Percentiles rank a stretch among this genome's conserved stretches.
Conservation (phyloP, 805 yeast genomes). For the Wilhelminamyces savonicus region DNA sequence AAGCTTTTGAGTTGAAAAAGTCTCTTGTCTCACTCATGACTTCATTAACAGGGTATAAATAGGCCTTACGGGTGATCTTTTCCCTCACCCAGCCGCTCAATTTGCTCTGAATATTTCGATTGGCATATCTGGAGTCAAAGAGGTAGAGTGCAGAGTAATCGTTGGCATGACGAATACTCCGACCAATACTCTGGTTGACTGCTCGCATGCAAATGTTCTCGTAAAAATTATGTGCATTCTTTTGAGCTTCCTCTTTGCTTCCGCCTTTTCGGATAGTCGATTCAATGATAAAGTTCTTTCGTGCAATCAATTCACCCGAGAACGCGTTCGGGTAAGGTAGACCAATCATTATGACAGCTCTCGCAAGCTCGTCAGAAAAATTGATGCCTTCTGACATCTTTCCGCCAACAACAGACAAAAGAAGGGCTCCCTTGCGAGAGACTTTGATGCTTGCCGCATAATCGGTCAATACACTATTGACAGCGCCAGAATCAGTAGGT, state of each 20-base stretch:
- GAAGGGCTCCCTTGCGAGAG: conserved; percentile 48
- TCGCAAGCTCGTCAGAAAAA: conserved; percentile 79
- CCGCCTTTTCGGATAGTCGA: conserved; percentile 45
- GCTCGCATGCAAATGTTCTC: conserved; percentile 88
- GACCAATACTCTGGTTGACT: conserved; percentile 86
- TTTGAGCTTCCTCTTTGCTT: conserved; percentile 37
- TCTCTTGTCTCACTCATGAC: conserved; percentile 17
- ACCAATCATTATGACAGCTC: conserved; percentile 83
- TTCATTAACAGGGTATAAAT: conserved; percentile 3
- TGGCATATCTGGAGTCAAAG: conserved; percentile 57
- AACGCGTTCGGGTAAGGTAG: conserved; percentile 82
- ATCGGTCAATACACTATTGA: conserved; percentile 41
- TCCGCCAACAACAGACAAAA: conserved; percentile 89
- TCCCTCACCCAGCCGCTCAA: conserved; percentile 67
- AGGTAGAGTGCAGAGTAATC: conserved; percentile 77
- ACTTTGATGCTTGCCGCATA: conserved; percentile 41
- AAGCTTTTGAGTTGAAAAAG: conserved; percentile 21
- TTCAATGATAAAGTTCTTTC: conserved; percentile 55
- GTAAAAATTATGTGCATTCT: conserved; percentile 51
- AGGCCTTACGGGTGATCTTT: conserved; percentile 8
- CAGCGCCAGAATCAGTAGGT: conserved; percentile 34
- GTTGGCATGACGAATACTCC: conserved; percentile 77
- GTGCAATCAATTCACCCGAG: conserved; percentile 77
- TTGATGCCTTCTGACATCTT: conserved; percentile 91
- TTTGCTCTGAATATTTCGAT: conserved; percentile 44